phyloP scores from a whole-genome alignment of 2,329 filamentous ascomycete genomes.

The Clonostachys byssicola region DNA sequence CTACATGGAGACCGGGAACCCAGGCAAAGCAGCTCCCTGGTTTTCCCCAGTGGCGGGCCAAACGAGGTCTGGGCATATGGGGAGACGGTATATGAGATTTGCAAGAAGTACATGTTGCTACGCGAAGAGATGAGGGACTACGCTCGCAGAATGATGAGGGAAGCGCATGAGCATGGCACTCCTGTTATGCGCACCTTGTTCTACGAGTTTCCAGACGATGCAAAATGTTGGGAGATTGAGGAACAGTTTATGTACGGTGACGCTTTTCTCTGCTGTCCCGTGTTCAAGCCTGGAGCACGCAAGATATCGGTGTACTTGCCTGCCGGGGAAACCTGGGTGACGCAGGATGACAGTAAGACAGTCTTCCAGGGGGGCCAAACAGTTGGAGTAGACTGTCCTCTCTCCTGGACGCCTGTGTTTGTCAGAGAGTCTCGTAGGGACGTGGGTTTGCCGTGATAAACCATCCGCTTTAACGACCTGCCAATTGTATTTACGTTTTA shows the following conservation, averaged over 20 bases:
- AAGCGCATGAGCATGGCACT: constrained; percentile 53
- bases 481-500: too few relatives aligned
- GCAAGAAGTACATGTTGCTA: constrained; percentile 52
- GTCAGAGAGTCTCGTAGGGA: neutral
- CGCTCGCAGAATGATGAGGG: constrained; percentile 51
- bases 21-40: constrained; percentile 14
- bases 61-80: constrained; percentile 68
- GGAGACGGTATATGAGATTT: constrained; percentile 53
- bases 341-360: neutral
- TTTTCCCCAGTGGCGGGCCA: constrained; percentile 37
- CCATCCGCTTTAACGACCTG: too few relatives aligned
- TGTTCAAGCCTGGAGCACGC: constrained; percentile 42
- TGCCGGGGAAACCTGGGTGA: neutral
- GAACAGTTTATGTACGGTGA: constrained; percentile 61
- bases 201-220: constrained; percentile 57
- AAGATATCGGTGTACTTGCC: constrained; percentile 49
- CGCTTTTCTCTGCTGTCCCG: constrained; percentile 54
- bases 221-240: constrained; percentile 49
- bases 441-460: too few relatives aligned
- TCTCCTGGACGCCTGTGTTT: constrained; percentile 11
- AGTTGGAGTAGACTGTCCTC: constrained; percentile 7
- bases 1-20: constrained; percentile 64
- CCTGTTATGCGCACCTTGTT: constrained; percentile 61
- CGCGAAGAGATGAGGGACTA: constrained; percentile 56
- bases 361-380: constrained; percentile 6